Evolutionary conservation across 495 filamentous ascomycete genomes (phyloP), one percentile per base, ranked within the genome.

Genomic region (Daldinia vernicosa): DNA sequence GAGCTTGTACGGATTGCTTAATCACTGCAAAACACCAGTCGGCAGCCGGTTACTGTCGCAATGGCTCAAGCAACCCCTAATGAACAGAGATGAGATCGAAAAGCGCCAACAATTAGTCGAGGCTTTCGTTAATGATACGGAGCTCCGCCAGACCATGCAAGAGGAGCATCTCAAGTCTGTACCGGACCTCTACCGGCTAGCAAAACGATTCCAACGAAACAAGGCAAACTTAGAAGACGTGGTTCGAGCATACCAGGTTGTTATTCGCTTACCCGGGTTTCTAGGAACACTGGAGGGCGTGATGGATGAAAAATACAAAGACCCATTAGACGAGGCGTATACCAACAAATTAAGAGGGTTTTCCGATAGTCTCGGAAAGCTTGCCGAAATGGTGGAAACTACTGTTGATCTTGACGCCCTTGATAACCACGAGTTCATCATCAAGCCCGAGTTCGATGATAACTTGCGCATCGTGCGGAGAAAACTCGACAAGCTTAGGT

Each of bases 351-450:
- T 99, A 27, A 78, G 80, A 24, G 85, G 89, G 62, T 88, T 92
- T 67, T 92, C 90, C 6, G 90, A 95, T 71, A 92, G 89, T 76
- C 82, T 98, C 50, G 88, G 85, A 26, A 97, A 93, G 78, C 82
- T 99, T 33, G 93, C 95, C 71, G 95, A 99, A 75, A 97, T 99
- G 93, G 96, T 99, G 12, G 95, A 99, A 80, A 97, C 95, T 2
- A 98, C 95, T 0, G 95, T 99, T 57, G 95, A 99, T 74, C 89
- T 99, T 0, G 93, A 96, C 59, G 95, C 95, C 6, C 85, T 98
- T 43, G 95, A 98, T 66, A 94, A 95, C 75, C 95, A 99, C 76
- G 95, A 99, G 79, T 99, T 94, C 78, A 94, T 96, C 74, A 98
- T 99, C 84, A 99, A 98, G 80, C 93, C 95, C 1, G 96, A 98